A percentile compares a stretch with the other conserved stretches of the same genome.
phyloP scores from a whole-genome alignment of 805 yeast species.

The Candida xiaguanensis region DNA sequence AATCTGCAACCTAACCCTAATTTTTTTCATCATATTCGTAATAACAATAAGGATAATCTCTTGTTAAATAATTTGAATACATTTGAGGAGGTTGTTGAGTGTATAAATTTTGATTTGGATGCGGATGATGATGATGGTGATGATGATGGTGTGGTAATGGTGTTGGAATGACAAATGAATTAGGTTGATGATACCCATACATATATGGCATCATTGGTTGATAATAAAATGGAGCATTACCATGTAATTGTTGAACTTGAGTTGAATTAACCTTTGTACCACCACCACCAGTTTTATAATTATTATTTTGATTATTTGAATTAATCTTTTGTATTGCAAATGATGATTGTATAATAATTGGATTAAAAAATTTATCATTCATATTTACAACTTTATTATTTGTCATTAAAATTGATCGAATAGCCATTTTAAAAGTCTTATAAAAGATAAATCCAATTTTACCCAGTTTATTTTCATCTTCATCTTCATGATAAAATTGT shows the following conservation, averaged over 20 bases:
- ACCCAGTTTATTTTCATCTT: conserved; percentile 14
- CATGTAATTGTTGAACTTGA: too few species aligned
- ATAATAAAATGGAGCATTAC: conserved; percentile 1
- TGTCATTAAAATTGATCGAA: conserved; percentile 54
- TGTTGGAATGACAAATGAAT: conserved; percentile 6
- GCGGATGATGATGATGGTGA: conserved; percentile 3
- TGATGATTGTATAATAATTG: conserved; percentile 31
- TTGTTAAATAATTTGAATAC: conserved; percentile 4
- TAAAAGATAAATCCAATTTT: conserved; percentile 64
- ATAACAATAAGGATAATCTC: conserved; percentile 6
- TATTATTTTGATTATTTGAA: background rate
- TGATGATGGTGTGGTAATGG: background rate
- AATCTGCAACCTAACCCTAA: background rate
- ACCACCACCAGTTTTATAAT: background rate
- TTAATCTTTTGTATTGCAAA: conserved; percentile 37
- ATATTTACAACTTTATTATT: conserved; percentile 32
- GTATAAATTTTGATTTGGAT: background rate
- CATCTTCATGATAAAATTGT: conserved; percentile 25
- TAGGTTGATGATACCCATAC: conserved; percentile 10
- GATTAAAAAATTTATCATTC: conserved; percentile 14
- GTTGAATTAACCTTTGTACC: too few species aligned
- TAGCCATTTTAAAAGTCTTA: conserved; percentile 54
- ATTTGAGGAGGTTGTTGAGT: background rate
- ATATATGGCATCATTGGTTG: conserved; percentile 11
- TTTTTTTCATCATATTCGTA: conserved; percentile 3